Evolutionary conservation across 2,329 filamentous ascomycete genomes (phyloP), one percentile per base, ranked within the genome.

Genomic region (Nigrospora oryzae): DNA sequence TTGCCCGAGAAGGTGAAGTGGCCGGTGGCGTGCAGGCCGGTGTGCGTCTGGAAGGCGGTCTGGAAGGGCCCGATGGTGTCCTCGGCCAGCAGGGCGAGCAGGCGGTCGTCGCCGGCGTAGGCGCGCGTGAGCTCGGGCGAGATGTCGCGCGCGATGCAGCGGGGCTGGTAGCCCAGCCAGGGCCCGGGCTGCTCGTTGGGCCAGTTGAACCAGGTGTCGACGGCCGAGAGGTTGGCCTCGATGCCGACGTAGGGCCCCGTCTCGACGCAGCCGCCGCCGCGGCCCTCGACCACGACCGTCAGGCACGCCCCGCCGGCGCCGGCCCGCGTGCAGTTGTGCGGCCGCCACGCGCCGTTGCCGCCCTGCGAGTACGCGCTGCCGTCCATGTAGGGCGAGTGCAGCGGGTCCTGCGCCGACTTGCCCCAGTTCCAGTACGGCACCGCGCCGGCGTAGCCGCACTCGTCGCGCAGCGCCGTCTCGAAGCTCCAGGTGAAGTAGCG

Each of bases 381-480:
- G 46, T 65, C 61, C 47, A 66, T 62, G 34, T 65, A 48, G 11
- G 58, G 56, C 10, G 56, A 62, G 43, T 52, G 53, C 10, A 48
- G 31, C 3, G 57, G 57, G 43, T 63, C 55, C 37, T 56, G 50
- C 5, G 55, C 57, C 19, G 57, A 64, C 31, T 61, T 58, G 37
- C 56, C 54, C 61, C 59, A 64, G 46, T 62, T 59, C 63, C 63
- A 67, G 54, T 67, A 69, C 12, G 66, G 65, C 43, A 66, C 56
- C 13, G 57, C 53, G 28, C 66, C 67, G 3, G 50, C 59, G 50
- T 68, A 70, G 34, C 63, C 63, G 45, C 68, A 70, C 37, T 66
- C 59, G 4, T 63, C 49, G 30, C 58, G 55, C 7, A 48, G 38
- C 5, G 46, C 46, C 4, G 17, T 19, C 46, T 48, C 31, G 33